Base-by-base conservation (phyloP, 192 early-diverging fungal genomes). In the Coemansia sp. region DNA sequence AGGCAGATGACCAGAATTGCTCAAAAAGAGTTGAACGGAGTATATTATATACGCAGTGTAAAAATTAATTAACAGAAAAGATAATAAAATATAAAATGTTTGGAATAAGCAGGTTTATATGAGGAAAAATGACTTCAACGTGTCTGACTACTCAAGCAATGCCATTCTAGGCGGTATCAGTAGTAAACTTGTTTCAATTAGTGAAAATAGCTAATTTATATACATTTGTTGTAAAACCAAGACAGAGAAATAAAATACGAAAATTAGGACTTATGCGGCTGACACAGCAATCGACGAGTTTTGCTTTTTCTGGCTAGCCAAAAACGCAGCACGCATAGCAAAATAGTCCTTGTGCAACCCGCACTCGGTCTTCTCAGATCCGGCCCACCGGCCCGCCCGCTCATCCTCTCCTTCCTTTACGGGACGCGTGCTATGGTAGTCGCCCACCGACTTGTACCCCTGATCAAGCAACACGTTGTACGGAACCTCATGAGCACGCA, bases 331-430 rank as follows among this genome's bases (percentile, higher is more conserved):
- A 25, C 92, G 81, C 92, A 95, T 93, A 79, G 92, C 89, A 76
- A 96, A 93, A 75, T 96, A 98, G 70, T 98, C 93, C 79, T 96
- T 94, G 83, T 98, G 96, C 38, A 98, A 69, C 0, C 96, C 96
- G 69, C 96, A 98, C 80, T 98, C 96, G 2, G 90, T 88, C 84
- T 98, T 96, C 58, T 89, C 83, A 56, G 88, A 83, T 5, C 92
- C 93, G 53, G 85, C 82, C 93, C 93, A 98, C 49, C 96, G 86
- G 12, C 96, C 96, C 17, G 85, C 87, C 2, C 96, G 88, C 81
- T 98, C 96, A 55, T 80, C 80, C 64, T 86, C 86, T 25, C 86
- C 85, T 37, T 83, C 84, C 8, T 77, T 73, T 32, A 88, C 87
- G 6, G 89, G 84, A 37, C 84, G 82, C 7, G 96, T 98, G 52